Percentiles rank a stretch among this genome's conserved stretches.
These are phyloP conservation scores for Asterochloris sp. DNA, from an alignment of 139 green algal species.

Conservation along the genomic window DNA sequence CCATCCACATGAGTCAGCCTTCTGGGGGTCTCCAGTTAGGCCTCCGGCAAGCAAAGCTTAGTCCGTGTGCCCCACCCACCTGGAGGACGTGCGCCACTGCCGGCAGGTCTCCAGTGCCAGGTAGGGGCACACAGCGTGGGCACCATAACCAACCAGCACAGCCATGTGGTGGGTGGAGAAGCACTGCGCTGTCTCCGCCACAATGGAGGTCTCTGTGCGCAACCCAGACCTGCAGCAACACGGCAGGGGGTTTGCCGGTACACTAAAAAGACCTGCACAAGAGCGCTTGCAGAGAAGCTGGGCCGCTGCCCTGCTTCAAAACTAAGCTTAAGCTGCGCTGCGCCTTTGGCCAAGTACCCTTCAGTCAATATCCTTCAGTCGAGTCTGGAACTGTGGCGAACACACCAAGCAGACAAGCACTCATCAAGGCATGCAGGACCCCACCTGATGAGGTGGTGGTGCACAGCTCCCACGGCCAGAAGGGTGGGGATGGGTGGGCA, in stretches of 20 bases:
- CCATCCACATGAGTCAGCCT: too few species aligned
- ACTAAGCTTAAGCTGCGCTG: too few species aligned
- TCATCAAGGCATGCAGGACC: too few species aligned
- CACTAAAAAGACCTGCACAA: not conserved
- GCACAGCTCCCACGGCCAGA: slow-evolving; percentile 89
- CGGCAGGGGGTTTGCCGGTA: not conserved
- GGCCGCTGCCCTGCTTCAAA: too few species aligned
- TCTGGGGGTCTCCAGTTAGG: too few species aligned
- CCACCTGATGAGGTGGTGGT: slow-evolving; percentile 97
- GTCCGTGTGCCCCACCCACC: slow-evolving; percentile 7
- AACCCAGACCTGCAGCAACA: slow-evolving; percentile 40
- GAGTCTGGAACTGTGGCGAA: too few species aligned
- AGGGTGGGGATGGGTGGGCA: slow-evolving; percentile 86
- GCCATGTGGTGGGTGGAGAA: slow-evolving; percentile 89
- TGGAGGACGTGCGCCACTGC: slow-evolving; percentile 84
- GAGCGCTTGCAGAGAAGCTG: not conserved
- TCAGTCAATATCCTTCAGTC: not conserved
- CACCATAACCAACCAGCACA: slow-evolving; percentile 94
- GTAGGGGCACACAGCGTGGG: slow-evolving; percentile 96
- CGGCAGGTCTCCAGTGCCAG: slow-evolving; percentile 92
- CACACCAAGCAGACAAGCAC: too few species aligned
- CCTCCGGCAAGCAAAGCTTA: too few species aligned
- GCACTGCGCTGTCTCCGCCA: slow-evolving; percentile 89
- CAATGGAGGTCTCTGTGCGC: slow-evolving; percentile 89
- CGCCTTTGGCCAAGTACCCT: not conserved